Evolutionary conservation across 2,329 filamentous ascomycete genomes (phyloP), one percentile per base, ranked within the genome.

Genomic region (Magnaporthiopsis rhizophila): DNA sequence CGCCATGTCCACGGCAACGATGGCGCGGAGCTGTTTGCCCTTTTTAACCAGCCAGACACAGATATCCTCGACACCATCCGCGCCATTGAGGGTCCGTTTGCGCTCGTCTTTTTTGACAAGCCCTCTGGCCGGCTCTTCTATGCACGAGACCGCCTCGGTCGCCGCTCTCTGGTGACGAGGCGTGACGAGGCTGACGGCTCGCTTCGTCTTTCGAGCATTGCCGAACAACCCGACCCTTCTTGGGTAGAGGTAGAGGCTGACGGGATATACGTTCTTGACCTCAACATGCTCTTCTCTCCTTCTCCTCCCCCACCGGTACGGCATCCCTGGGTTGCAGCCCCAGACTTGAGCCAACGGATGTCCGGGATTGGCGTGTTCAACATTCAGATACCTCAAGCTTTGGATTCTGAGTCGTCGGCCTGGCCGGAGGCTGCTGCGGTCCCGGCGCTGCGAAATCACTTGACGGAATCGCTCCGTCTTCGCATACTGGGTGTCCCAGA

Each of bases 211-310:
- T 90, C 88, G 66, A 97, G 92, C 73, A 77, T 94, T 64, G 83
- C 88, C 12, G 87, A 87, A 69, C 77, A 70, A 69, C 77, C 69
- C 38, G 76, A 68, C 64, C 73, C 70, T 68, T 78, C 76, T 36
- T 97, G 93, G 88, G 73, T 79, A 56, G 95, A 99, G 78, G 89
- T 98, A 15, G 88, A 92, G 71, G 91, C 93, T 18, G 86, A 95
- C 73, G 92, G 91, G 8, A 83, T 97, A 64, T 92, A 95, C 75
- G 81, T 83, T 61, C 71, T 94, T 64, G 80, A 88, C 64, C 74
- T 94, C 21, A 71, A 72, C 30, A 68, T 64, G 24, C 65, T 57
- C 13, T 59, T 26, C 59, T 8, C 30, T 15, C 30, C 4, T 21
- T 63, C 62, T 18, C 21, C 21, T 34, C 56, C 53, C 12, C 15